Base-by-base conservation (phyloP, 176 grass and related monocot species). In the barley (Hordeum vulgare) region DNA sequence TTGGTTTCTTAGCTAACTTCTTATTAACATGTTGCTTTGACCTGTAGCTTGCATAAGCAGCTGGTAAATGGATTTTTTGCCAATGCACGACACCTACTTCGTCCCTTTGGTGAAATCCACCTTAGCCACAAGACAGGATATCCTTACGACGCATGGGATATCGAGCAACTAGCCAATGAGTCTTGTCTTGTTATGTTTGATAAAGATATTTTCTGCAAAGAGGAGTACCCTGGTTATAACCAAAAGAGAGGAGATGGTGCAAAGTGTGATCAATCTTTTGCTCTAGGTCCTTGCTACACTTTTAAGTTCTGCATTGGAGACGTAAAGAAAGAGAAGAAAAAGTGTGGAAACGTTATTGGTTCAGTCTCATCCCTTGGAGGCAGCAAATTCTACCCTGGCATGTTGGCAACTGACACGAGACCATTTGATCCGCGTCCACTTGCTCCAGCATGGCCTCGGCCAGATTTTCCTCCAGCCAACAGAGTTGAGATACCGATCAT, bases 161-260 rank as follows among this genome's bases (percentile, higher is more conserved):
- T 94, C 11, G 41, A 79, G 40, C 39, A 75, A 8, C 83, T 94
- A 20, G 90, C 87, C 5, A 51, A 18, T 3, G 72, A 60, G 56
- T 74, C 0, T 60, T 92, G 59, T 80, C 92, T 92, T 76, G 0
- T 53, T 76, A n/a, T 77, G 70, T 35, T 76, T 14, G 51, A 25
- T 1, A 59, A 23, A 23, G 49, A 71, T 74, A 1, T 3, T 51
- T 95, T 95, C 11, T 72, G n/a, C 0, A 95, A 61, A 11, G 75
- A 85, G 24, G 85, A 92, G 0, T 95, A 90, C 60, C 90, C 85
- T 17, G 87, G 90, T 35, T 95, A 95, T 60, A 83, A 72, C 29
- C 89, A 92, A 53, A 95, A 92, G 80, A 92, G 93, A 77, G 93
- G 93, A 28, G 85, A 86, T 77, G 58, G 79, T 20, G 4, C 35